These are phyloP conservation scores for Cercophora scortea DNA, from an alignment of 495 filamentous ascomycete genomes.

Conservation along the genomic window DNA sequence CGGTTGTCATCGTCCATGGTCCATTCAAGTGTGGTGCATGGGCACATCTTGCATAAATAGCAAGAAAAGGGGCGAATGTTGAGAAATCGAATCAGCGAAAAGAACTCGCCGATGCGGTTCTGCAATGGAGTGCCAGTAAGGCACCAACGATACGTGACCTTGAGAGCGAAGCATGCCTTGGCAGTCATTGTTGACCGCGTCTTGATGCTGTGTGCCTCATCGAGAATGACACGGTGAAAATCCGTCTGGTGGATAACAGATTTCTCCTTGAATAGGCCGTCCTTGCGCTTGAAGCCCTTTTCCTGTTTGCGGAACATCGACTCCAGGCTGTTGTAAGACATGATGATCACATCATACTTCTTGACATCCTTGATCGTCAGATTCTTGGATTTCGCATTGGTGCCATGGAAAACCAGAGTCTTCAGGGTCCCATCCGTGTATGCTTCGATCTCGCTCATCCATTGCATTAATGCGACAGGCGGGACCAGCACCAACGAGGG, in stretches of 20 bases:
- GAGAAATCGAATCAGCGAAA: slow-evolving; percentile 86
- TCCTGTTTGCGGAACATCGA: slow-evolving; percentile 86
- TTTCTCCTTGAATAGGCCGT: slow-evolving; percentile 62
- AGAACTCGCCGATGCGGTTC: slow-evolving; percentile 95
- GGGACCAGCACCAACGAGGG: slow-evolving; percentile 88
- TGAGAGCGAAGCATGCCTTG: slow-evolving; percentile 86
- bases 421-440: slow-evolving; percentile 87
- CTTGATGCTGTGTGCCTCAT: slow-evolving; percentile 97
- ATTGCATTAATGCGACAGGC: slow-evolving; percentile 94
- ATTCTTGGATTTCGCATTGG: slow-evolving; percentile 72
- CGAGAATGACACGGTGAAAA: slow-evolving; percentile 87
- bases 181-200: slow-evolving; percentile 78
- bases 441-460: slow-evolving; percentile 85
- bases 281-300: slow-evolving; percentile 78
- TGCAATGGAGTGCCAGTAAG: slow-evolving; percentile 91
- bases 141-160: slow-evolving; percentile 86
- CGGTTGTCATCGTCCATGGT: slow-evolving; percentile 55
- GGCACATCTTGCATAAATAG: slow-evolving; percentile 83
- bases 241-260: slow-evolving; percentile 79
- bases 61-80: slow-evolving; percentile 80
- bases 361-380: slow-evolving; percentile 64
- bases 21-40: slow-evolving; percentile 80
- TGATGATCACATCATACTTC: slow-evolving; percentile 86
- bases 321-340: slow-evolving; percentile 90
- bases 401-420: slow-evolving; percentile 82